Evolutionary conservation across 2,329 filamentous ascomycete genomes (phyloP), one percentile per base, ranked within the genome.

Genomic region (Arthroderma uncinatum): DNA sequence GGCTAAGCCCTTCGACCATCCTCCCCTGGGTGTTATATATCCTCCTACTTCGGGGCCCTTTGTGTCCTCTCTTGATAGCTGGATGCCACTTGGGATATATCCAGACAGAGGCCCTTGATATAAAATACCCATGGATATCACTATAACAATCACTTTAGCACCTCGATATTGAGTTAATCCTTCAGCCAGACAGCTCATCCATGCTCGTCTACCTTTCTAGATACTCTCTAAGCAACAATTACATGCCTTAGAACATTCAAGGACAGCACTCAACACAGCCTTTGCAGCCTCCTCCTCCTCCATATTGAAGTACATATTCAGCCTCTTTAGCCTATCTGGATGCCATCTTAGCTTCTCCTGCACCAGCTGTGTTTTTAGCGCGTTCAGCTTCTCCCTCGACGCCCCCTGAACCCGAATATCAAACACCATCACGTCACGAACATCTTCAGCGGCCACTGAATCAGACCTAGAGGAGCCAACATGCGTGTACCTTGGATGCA

Each of bases 321-420:
- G 14, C 30, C n/a, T 37, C 8, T 23, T 53, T 14, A 55, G 28
- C 25, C 57, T 57, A 52, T 61, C 58, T 1, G 56, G 59, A 59
- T 62, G 60, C 61, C 61, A 62, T 55, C 57, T 57, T 30, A 40
- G 39, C 39, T 59, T 61, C 44, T 62, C 61, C 33, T 57, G 56
- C 3, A 39, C n/a, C 9, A 62, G 30, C 34, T 60, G 60, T n/a
- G 37, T 21, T 19, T 57, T 62, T 7, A 62, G 34, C 39, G 23
- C 42, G 6, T 48, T 21, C 1, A 61, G 30, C 10, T 55, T 56
- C 3, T 34, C 19, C 40, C 25, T 55, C 9, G 48, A 25, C n/a
- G 14, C 37, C n/a, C 54, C 57, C 19, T 25, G 44, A 10, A 25
- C 19, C 12, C 57, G 34, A 23, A 62, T 60, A 36, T 55, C 39